A percentile compares a stretch with the other conserved stretches of the same genome.
These are phyloP conservation scores for Ambrosia hybrid DNA, from an alignment of 140 eudicot species.

Conservation along the genomic window DNA sequence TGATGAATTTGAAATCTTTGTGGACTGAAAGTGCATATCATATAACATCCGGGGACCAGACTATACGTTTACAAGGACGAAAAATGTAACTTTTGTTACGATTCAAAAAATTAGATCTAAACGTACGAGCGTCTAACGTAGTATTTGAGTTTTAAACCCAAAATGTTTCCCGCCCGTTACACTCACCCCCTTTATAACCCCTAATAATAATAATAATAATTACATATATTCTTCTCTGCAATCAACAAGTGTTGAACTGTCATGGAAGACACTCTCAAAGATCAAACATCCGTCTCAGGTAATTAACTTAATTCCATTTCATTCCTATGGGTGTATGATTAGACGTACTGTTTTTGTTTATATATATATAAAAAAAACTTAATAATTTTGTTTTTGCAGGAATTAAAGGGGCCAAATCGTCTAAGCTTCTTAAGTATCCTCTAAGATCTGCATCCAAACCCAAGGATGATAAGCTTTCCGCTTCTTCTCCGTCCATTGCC, in stretches of 20 bases:
- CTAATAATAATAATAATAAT: background rate
- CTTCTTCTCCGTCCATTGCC: constrained; percentile 35
- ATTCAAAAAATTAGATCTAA: background rate
- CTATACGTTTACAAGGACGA: background rate
- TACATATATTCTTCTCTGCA: background rate
- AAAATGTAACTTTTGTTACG: background rate
- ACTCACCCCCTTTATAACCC: constrained; percentile 11
- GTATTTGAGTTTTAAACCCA: constrained; percentile 23
- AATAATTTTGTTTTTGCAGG: constrained; percentile 20
- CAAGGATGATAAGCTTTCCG: constrained; percentile 52
- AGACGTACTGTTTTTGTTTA: background rate
- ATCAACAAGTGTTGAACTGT: background rate
- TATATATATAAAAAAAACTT: background rate
- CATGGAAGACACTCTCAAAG: constrained; percentile 54
- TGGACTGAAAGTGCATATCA: background rate
- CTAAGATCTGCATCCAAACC: constrained; percentile 63
- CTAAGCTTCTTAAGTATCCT: constrained; percentile 60
- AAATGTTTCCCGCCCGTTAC: constrained; percentile 29
- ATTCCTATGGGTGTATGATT: background rate
- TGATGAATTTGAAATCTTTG: background rate
- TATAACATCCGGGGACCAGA: background rate
- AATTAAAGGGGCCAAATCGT: constrained; percentile 34
- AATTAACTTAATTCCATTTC: background rate
- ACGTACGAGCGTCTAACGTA: constrained; percentile 20
- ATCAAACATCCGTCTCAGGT: constrained; percentile 57